phyloP scores from a whole-genome alignment of 2,329 filamentous ascomycete species.

The Neofusicoccum ribis region DNA sequence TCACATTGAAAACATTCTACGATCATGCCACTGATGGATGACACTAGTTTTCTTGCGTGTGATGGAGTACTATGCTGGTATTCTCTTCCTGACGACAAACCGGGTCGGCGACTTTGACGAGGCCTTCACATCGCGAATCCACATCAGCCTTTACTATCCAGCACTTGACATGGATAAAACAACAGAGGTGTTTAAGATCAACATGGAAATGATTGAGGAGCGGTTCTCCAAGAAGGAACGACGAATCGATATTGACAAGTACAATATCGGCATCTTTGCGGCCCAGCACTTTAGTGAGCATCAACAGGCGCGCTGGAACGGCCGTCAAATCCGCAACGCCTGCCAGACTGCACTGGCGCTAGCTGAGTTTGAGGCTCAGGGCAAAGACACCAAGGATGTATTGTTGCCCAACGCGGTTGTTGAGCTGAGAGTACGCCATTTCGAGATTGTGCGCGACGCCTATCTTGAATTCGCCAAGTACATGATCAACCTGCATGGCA shows the following conservation, averaged over 20 bases:
- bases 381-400: too few species aligned
- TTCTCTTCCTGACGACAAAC: conserved; percentile 21
- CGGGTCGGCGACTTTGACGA: conserved; percentile 21
- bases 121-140: conserved; percentile 21
- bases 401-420: too few species aligned
- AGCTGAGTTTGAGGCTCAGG: conserved; percentile 11
- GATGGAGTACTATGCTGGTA: conserved; percentile 41
- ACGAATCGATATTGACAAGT: not conserved
- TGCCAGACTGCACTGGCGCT: conserved; percentile 19
- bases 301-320: conserved; percentile 17
- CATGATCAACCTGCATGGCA: too few species aligned
- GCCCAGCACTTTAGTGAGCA: not conserved
- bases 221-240: too few species aligned
- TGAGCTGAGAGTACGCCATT: too few species aligned
- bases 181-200: conserved; percentile 20
- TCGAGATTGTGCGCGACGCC: too few species aligned
- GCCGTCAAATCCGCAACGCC: conserved; percentile 5
- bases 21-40: too few species aligned
- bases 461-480: too few species aligned
- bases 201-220: conserved; percentile 14
- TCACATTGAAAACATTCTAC: too few species aligned
- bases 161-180: not conserved
- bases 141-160: conserved; percentile 22
- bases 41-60: conserved; percentile 26
- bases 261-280: not conserved